Base-by-base conservation (phyloP, 257 asterid species). In the Nicotiana knightiana region DNA sequence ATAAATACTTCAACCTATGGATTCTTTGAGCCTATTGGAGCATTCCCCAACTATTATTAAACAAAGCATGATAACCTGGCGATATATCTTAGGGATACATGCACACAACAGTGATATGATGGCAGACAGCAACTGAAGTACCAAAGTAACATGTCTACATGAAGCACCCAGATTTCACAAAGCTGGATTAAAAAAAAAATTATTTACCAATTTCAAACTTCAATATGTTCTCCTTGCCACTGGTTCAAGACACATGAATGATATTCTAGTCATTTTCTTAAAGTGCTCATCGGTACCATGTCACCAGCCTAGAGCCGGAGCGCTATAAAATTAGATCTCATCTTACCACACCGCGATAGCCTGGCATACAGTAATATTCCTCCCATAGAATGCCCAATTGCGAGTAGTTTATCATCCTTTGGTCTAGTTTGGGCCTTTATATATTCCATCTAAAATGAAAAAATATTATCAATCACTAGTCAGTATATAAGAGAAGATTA, bases 361-460 rank as follows among this genome's bases (percentile, higher is more conserved):
- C 91, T 90, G 81, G 98, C 97, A 86, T 94, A 96, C 79, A 96
- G 90, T 86, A 96, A 86, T 82, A 96, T 96, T 57, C 99, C 99
- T 77, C 99, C 99, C 98, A 94, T 94, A 66, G 98, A 94, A 87
- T 96, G 98, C 82, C 99, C 99, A 73, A 94, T 88, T 59, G 98
- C 94, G 53, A 94, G 94, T 86, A 96, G 82, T 51, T 89, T 90
- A 6, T 95, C 98, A 87, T 96, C 98, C 88, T 87, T 85, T 16
- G 98, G 97, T 86, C 87, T 90, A 86, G 86, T 84, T 79, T 90
- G 94, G 81, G 87, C 85, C 88, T 87, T 91, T 88, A 96, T 89
- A 86, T 94, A 94, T 87, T 91, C 92, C 94, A 96, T 92, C 99
- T 94, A 86, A 33, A 81, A 54, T 10, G 39, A 59, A 81, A 17